Evolutionary conservation across 768 basidiomycete genomes (phyloP).

Genomic region (Leccinum truebloodii): DNA sequence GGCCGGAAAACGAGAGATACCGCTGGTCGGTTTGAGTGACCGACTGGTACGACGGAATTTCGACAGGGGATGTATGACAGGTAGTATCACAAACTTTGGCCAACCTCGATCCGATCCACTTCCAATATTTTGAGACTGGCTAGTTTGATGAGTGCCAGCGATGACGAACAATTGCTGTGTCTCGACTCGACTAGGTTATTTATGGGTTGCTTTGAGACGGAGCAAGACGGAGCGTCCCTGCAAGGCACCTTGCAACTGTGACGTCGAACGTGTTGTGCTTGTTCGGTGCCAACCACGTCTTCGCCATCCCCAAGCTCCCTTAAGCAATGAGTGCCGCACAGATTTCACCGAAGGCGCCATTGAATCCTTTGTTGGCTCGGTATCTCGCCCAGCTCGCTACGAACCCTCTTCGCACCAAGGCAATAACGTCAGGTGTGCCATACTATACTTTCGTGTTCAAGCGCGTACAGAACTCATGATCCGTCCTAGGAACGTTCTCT

Average conservation of each 20-base stretch:
- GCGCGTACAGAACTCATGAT: neutral
- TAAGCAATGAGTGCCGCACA: constrained; percentile 39
- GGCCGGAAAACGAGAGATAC: no score
- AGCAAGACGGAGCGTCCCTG: no score
- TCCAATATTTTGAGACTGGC: no score
- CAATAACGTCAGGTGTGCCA: constrained; percentile 62
- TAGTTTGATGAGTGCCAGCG: no score
- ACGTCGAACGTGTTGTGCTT: no score
- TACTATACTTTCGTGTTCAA: neutral
- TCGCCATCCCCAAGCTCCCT: neutral
- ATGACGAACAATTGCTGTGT: no score
- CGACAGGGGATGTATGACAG: no score
- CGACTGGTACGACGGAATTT: no score
- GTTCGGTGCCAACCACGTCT: neutral
- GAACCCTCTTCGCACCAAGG: constrained; percentile 80
- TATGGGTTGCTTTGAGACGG: neutral
- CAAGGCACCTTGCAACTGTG: no score
- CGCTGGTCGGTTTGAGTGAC: no score
- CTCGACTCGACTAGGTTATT: neutral
- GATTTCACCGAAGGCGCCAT: constrained; percentile 20
- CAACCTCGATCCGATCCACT: no score
- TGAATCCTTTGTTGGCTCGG: constrained; percentile 56
- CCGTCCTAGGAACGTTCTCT: constrained; percentile 46
- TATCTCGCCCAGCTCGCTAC: constrained; percentile 69
- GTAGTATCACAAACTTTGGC: no score